Evolutionary conservation across 345 rosid genomes (phyloP).

Genomic region (Arabis hirsuta): DNA sequence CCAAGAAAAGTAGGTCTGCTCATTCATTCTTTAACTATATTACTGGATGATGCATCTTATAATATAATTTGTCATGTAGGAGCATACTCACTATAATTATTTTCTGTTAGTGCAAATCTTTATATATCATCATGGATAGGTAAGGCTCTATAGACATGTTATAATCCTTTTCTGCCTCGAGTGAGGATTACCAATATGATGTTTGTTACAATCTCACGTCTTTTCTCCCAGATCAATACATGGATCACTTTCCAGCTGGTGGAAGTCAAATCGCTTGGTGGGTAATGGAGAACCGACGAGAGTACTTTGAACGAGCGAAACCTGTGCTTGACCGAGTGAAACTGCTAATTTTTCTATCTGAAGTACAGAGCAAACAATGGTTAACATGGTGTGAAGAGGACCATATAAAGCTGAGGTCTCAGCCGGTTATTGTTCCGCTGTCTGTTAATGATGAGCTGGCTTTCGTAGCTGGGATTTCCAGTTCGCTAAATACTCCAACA

Average conservation of each 20-base stretch:
- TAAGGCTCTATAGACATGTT: no score
- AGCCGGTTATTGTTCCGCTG: constrained; percentile 77
- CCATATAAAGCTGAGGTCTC: constrained; percentile 78
- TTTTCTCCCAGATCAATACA: constrained; percentile 76
- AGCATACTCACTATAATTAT: constrained; percentile 4
- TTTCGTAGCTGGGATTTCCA: constrained; percentile 79
- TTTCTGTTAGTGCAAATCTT: background rate
- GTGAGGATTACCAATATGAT: constrained; percentile 7
- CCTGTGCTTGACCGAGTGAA: constrained; percentile 79
- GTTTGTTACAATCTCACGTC: constrained; percentile 1
- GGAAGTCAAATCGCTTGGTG: constrained; percentile 98
- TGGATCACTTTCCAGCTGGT: constrained; percentile 83
- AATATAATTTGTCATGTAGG: background rate
- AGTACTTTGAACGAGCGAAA: constrained; percentile 88
- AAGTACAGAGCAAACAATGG: constrained; percentile 85
- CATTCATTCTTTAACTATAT: background rate
- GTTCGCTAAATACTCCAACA: constrained; percentile 77
- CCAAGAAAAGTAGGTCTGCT: constrained; percentile 2
- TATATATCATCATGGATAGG: no score
- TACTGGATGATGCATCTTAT: background rate
- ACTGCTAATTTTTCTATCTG: constrained; percentile 81
- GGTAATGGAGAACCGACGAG: constrained; percentile 95
- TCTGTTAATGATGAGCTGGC: constrained; percentile 94
- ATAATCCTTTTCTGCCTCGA: constrained; percentile 21
- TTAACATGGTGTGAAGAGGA: constrained; percentile 89